Percentiles rank a stretch among this genome's conserved stretches.
Evolutionary conservation across 495 filamentous ascomycete genomes (phyloP).

Genomic region (Lasiosphaeriaceae sp.): DNA sequence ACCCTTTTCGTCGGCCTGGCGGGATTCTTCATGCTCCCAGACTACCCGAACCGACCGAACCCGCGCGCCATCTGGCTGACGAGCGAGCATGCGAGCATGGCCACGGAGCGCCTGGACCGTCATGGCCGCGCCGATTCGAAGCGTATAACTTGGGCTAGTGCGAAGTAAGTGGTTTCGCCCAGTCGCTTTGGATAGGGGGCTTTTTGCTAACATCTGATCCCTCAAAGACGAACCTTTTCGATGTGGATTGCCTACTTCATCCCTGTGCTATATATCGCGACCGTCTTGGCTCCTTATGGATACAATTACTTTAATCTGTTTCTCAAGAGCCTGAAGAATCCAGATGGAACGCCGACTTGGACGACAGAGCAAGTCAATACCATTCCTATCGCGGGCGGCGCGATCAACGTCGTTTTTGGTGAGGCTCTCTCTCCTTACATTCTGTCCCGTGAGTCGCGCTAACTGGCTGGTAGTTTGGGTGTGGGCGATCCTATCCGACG

Average conservation of each 20-base stretch:
- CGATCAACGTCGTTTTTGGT: slow-evolving; percentile 35
- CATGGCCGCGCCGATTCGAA: slow-evolving; percentile 34
- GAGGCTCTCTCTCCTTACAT: neutral
- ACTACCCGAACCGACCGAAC: slow-evolving; percentile 41
- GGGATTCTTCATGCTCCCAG: slow-evolving; percentile 49
- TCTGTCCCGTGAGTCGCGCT: too few relatives aligned
- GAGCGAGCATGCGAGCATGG: slow-evolving; percentile 22
- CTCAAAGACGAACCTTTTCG: slow-evolving; percentile 26
- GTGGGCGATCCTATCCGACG: slow-evolving; percentile 38
- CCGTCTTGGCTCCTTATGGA: slow-evolving; percentile 34
- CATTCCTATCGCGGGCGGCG: slow-evolving; percentile 35
- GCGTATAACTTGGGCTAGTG: slow-evolving; percentile 33
- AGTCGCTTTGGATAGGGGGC: neutral
- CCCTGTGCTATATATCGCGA: slow-evolving; percentile 32
- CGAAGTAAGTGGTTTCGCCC: slow-evolving; percentile 17
- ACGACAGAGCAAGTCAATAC: slow-evolving; percentile 33
- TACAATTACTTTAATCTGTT: slow-evolving; percentile 42
- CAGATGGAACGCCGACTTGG: slow-evolving; percentile 34
- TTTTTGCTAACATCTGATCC: neutral
- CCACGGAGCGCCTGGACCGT: slow-evolving; percentile 28
- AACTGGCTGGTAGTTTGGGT: slow-evolving; percentile 28
- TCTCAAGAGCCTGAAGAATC: slow-evolving; percentile 30
- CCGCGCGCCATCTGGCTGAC: slow-evolving; percentile 37
- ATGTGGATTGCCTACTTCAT: slow-evolving; percentile 37
- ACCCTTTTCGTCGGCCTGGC: slow-evolving; percentile 44